Evolutionary conservation across 306 rosid species (phyloP), one percentile per base, ranked within the genome.

Genomic region (Cicer judaicum): DNA sequence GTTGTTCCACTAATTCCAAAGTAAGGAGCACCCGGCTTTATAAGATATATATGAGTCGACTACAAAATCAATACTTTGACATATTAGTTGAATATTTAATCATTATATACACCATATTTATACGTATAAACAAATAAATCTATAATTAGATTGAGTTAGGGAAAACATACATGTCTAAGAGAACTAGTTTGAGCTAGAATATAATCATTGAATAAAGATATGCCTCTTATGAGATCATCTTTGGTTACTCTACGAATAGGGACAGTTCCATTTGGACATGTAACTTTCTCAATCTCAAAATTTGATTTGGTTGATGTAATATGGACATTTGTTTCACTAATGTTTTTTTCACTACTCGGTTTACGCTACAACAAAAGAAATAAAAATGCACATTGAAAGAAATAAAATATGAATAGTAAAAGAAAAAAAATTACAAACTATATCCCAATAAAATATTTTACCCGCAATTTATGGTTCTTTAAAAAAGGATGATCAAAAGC

Each of bases 181-280:
- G 2, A 11, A 2, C 0, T 1, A 29, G 16, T 15, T 21, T 62
- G 6, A 6, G 3, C 3, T 3, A 70, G 3, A 1, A 41, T 62
- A 24, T 15, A 48, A 52, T 1, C 2, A 43, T 54, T 79, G 21
- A 56, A 72, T 16, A 44, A 16, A 7, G 8, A 1, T 12, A 34
- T 64, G 1, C 0, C 12, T 52, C 7, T 19, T 29, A 72, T 72
- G 2, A 72, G 53, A 7, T 79, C 74, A 1, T 43, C 2, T 42
- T 63, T 78, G 1, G 73, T 63, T 71, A 21, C 62, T 10, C 82
- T 70, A 1, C 16, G 12, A 10, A 78, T 71, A 40, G 78, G 82
- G 5, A 78, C 77, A 0, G 49, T 61, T 12, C 11, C 66, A 10
- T 0, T 6, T 0, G 66, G 66, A 50, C 82, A 78, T 0, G 18